These are phyloP conservation scores for Microthyrium microscopicum DNA, from an alignment of 2,329 filamentous ascomycete genomes.

Conservation along the genomic window DNA sequence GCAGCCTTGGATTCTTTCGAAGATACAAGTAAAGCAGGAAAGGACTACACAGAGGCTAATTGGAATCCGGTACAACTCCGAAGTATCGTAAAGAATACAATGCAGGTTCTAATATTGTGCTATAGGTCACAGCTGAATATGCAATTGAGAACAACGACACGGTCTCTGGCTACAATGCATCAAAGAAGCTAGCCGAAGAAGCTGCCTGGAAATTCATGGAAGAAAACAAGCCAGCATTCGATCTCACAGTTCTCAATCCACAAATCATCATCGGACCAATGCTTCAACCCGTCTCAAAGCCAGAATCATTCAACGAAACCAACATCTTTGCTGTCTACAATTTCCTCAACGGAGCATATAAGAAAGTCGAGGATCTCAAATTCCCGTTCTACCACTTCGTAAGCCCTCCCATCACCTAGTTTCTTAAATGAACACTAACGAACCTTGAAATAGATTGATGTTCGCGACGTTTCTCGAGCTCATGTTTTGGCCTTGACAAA, in stretches of 20 bases:
- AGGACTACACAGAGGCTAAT: conserved; percentile 16
- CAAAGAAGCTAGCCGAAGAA: conserved; percentile 37
- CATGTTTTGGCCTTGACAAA: conserved; percentile 27
- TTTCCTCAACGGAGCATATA: conserved; percentile 13
- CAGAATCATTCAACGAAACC: no score
- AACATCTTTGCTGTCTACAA: conserved; percentile 12
- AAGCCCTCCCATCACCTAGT: no score
- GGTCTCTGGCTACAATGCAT: conserved; percentile 34
- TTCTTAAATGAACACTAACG: conserved; percentile 21
- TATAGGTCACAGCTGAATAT: no score
- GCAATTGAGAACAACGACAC: conserved; percentile 21
- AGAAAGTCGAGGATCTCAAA: no score
- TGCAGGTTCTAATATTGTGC: no score
- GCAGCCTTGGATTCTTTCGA: conserved; percentile 13
- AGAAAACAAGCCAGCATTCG: conserved; percentile 28
- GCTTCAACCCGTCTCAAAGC: no score
- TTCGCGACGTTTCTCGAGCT: conserved; percentile 28
- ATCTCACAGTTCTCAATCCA: conserved; percentile 37
- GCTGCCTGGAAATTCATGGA: conserved; percentile 37
- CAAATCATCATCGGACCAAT: conserved; percentile 40
- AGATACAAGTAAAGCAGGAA: conserved; percentile 10
- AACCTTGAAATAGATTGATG: conserved; percentile 29
- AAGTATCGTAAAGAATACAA: no score
- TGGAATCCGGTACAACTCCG: conserved; percentile 35
- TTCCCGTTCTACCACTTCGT: no score